Evolutionary conservation across 1,284 basidiomycete genomes (phyloP), one percentile per base, ranked within the genome.

Genomic region (Austroboletus novae-zelandiae): DNA sequence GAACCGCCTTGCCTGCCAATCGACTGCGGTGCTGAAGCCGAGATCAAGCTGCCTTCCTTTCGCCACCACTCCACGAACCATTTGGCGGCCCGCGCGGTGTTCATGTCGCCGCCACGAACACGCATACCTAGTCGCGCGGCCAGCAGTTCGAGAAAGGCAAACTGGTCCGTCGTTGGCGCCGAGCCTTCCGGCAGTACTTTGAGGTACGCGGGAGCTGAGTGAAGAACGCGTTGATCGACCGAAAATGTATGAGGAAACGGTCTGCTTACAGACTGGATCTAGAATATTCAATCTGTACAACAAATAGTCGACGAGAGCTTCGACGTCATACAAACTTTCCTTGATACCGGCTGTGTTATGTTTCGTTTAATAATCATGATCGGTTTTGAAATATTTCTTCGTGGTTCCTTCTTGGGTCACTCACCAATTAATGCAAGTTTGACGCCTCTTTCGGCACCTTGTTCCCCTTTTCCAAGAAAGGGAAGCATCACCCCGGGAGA

Each of bases 401-500:
- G 1, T 2, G 27, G 17, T 9, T 11, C 27, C n/a, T 37, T 45
- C 53, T 43, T 23, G 20, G 20, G 20, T 5, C 5, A 43, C 78
- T 66, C 71, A 94, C 94, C 89, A 39, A 96, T 96, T 50, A 98
- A 73, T 37, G 94, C 94, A 25, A 98, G 81, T 71, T 97, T 98
- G 49, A 98, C 77, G 5, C 92, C 96, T 55, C 91, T 79, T 69
- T 99, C 96, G 41, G 92, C 87, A 23, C 94, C 96, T 52, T 76
- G 74, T 43, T 81, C 77, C 1, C 94, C 94, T 49, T 78, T 81
- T 1, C 96, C 96, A n/a, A 98, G 79, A 71, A 90, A 98, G 5
- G 95, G 94, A 31, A 98, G 77, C 95, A 99, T 98, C 36, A 98
- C 91, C 1, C 96, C 97, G 0, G 96, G 97, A 6, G 93, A 89